Percentiles rank a stretch among this genome's conserved stretches.
Evolutionary conservation across 306 rosid species (phyloP).

Genomic region (Gynostemma pentaphyllum): DNA sequence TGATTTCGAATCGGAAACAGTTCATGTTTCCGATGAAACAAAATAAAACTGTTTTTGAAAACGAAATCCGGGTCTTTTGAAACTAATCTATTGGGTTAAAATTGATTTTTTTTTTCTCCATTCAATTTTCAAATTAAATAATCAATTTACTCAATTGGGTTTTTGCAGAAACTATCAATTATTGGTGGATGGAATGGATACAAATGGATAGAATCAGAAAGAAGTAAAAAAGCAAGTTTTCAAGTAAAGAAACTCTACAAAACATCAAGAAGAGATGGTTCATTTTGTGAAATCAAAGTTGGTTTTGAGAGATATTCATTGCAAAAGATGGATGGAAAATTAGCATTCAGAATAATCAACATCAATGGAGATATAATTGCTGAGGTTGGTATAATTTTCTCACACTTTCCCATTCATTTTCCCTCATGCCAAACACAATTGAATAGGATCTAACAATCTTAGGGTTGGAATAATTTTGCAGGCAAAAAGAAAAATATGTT

Average conservation of each 20-base stretch:
- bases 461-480: slow-evolving; percentile 10
- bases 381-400: slow-evolving; percentile 39
- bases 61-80: no score
- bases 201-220: slow-evolving; percentile 19
- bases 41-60: no score
- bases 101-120: no score
- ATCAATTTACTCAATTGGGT: slow-evolving; percentile 1
- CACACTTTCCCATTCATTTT: no score
- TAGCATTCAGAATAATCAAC: slow-evolving; percentile 37
- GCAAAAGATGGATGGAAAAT: slow-evolving; percentile 27
- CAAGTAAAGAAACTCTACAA: slow-evolving; percentile 39
- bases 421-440: neutral
- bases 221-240: slow-evolving; percentile 35
- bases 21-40: no score
- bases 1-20: no score
- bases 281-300: slow-evolving; percentile 39
- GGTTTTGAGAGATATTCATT: slow-evolving; percentile 41
- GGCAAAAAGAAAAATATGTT: slow-evolving; percentile 51
- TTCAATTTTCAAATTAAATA: neutral
- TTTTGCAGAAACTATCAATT: slow-evolving; percentile 41
- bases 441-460: neutral
- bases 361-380: slow-evolving; percentile 42
- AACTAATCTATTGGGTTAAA: no score
- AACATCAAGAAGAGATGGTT: slow-evolving; percentile 25
- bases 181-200: slow-evolving; percentile 73